These are phyloP conservation scores for Suillus brevipes DNA, from an alignment of 768 basidiomycete genomes.

Conservation along the genomic window DNA sequence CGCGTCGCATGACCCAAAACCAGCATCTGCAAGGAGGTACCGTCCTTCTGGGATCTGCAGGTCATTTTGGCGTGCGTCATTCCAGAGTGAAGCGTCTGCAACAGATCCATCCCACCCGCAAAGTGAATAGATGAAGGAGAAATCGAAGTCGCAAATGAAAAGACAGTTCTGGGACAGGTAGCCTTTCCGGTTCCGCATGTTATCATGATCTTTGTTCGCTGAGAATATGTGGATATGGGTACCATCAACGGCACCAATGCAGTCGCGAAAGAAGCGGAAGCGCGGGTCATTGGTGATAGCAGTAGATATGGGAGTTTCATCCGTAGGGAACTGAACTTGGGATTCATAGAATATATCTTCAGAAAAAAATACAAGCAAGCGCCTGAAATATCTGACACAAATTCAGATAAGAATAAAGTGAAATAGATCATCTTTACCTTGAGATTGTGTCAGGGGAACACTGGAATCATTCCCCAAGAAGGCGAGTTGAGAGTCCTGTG, in stretches of 20 bases:
- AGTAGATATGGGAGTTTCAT: neutral
- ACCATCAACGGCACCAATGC: conserved; percentile 10
- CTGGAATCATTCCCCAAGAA: conserved; percentile 5
- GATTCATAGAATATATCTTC: conserved; percentile 5
- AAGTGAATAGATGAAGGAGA: conserved; percentile 14
- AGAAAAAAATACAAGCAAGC: conserved; percentile 11
- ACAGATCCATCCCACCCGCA: conserved; percentile 21
- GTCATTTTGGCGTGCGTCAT: conserved; percentile 11
- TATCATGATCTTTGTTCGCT: neutral
- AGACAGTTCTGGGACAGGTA: conserved; percentile 21
- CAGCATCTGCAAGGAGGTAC: conserved; percentile 9
- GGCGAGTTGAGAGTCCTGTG: conserved; percentile 3
- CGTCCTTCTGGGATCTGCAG: conserved; percentile 6
- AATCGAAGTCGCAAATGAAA: conserved; percentile 20
- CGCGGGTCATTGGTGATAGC: neutral
- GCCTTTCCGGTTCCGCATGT: conserved; percentile 19
- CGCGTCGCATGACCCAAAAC: conserved; percentile 23
- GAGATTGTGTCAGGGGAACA: conserved; percentile 2
- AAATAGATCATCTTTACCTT: neutral
- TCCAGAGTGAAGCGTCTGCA: conserved; percentile 16
- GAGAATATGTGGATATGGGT: neutral
- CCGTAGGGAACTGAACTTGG: conserved; percentile 5
- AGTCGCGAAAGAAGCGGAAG: conserved; percentile 3
- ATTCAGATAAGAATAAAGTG: no score
- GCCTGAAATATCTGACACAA: conserved; percentile 13